Base-by-base conservation (phyloP, 2,329 filamentous ascomycete genomes). In the Beauveria brongniartii region DNA sequence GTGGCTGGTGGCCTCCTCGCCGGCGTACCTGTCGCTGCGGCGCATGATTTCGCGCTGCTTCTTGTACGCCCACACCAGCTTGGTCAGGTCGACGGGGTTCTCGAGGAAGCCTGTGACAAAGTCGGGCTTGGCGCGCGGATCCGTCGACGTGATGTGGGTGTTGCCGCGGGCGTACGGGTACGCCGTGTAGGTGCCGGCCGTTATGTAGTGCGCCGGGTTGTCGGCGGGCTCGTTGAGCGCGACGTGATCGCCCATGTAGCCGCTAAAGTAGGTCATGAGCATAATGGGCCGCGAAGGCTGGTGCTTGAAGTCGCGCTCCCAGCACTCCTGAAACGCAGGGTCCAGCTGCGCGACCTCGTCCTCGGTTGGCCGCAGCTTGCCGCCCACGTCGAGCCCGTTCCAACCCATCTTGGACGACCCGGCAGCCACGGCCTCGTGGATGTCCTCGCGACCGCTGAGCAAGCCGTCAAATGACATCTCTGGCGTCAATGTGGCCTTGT, bases 31-130 rank as follows among this genome's bases (percentile, higher is more conserved):
- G 2, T 75, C 70, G 66, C 82, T 80, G 9, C 83, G 79, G 3
- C 84, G 79, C 24, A 78, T 74, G 62, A 87, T 79, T 68, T 86
- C 84, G 3, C 85, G 82, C 26, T 77, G 75, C 65, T 80, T 80
- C 71, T 88, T 88, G 74, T 88, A 88, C 1, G 75, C 79, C 83
- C 84, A 87, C 18, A 85, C 67, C 37, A 84, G 80, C 67, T 80
- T 82, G 69, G 81, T 81, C 44, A 86, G 54, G 67, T 87, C 84
- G 8, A 46, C 41, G 2, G 30, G 44, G 63, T 83, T 75, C 20
- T 69, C 74, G 44, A 85, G 73, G 69, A 76, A 83, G 22, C 81
- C 82, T 0, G 77, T 73, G 59, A 82, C 77, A 57, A 85, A 83
- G 53, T 81, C 77, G 0, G 52, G 43, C 3, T 71, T 68, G 28